Conservation (phyloP, 768 basidiomycete genomes). For the Tricholoma flavovirens region DNA sequence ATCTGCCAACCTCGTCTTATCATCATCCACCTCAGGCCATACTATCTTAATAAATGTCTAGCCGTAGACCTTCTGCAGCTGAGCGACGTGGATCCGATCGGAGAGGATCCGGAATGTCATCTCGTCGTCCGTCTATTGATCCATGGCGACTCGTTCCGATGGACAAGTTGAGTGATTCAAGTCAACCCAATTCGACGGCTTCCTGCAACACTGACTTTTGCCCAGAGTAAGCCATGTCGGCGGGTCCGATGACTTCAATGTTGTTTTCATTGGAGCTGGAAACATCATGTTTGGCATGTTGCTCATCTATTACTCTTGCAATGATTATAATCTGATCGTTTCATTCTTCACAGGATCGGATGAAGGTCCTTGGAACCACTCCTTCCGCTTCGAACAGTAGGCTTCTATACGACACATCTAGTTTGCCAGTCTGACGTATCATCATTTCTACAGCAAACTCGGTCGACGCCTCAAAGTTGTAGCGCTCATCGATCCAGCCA, state of each 20-base stretch:
- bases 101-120: conserved; percentile 35
- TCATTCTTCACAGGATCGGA: conserved; percentile 54
- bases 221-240: conserved; percentile 44
- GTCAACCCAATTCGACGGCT: conserved; percentile 2
- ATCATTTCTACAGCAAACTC: conserved; percentile 59
- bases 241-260: conserved; percentile 78
- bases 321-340: neutral
- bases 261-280: conserved; percentile 92
- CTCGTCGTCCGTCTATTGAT: conserved; percentile 71
- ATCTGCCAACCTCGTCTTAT: conserved; percentile 8
- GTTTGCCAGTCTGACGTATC: neutral
- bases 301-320: conserved; percentile 2
- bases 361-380: conserved; percentile 92
- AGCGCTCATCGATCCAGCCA: conserved; percentile 87
- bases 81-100: conserved; percentile 47
- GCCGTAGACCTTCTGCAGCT: conserved; percentile 34
- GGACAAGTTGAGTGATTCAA: conserved; percentile 55
- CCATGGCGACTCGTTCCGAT: conserved; percentile 71
- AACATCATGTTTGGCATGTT: conserved; percentile 93
- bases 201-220: conserved; percentile 10
- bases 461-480: conserved; percentile 94
- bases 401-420: conserved; percentile 15
- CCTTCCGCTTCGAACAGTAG: conserved; percentile 85
- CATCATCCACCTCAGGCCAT: conserved; percentile 3
- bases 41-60: conserved; percentile 20